A percentile compares a stretch with the other conserved stretches of the same genome.
phyloP scores from a whole-genome alignment of 306 rosid genomes.

The Acmispon strigosus region DNA sequence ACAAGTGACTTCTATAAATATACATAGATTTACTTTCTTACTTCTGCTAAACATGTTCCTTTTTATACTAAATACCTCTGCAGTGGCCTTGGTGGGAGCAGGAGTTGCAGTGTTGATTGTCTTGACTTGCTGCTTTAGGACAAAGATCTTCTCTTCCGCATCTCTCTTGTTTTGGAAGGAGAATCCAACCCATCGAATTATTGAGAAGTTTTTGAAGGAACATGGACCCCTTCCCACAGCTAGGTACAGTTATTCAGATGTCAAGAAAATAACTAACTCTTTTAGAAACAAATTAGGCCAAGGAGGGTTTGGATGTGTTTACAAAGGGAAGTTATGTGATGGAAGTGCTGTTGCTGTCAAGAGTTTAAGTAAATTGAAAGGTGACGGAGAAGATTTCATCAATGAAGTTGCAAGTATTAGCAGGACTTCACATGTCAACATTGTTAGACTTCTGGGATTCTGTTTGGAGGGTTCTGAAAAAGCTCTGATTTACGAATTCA shows the following conservation, averaged over 20 bases:
- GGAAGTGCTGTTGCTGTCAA: constrained; percentile 34
- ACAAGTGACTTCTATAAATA: too few species aligned
- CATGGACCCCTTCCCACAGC: neutral
- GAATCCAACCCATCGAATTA: neutral
- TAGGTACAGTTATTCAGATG: constrained; percentile 1
- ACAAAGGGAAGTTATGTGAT: constrained; percentile 30
- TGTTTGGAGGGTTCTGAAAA: constrained; percentile 12
- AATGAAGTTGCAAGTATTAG: constrained; percentile 39
- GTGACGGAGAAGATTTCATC: constrained; percentile 32
- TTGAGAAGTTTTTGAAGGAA: constrained; percentile 9
- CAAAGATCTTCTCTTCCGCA: neutral
- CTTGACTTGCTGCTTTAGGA: neutral
- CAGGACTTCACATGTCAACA: constrained; percentile 21
- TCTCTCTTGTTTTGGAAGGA: neutral
- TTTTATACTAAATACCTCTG: too few species aligned
- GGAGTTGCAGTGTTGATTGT: constrained; percentile 2
- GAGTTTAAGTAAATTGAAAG: constrained; percentile 18
- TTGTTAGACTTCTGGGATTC: constrained; percentile 13
- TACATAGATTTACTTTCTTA: too few species aligned
- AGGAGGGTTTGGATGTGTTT: constrained; percentile 35
- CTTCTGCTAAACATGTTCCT: too few species aligned
- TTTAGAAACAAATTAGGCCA: constrained; percentile 32
- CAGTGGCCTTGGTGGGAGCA: too few species aligned
- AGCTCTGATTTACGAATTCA: constrained; percentile 9
- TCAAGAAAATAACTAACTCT: constrained; percentile 14